These are phyloP conservation scores for Penicillium steckii DNA, from an alignment of 495 filamentous ascomycete genomes.

Conservation along the genomic window DNA sequence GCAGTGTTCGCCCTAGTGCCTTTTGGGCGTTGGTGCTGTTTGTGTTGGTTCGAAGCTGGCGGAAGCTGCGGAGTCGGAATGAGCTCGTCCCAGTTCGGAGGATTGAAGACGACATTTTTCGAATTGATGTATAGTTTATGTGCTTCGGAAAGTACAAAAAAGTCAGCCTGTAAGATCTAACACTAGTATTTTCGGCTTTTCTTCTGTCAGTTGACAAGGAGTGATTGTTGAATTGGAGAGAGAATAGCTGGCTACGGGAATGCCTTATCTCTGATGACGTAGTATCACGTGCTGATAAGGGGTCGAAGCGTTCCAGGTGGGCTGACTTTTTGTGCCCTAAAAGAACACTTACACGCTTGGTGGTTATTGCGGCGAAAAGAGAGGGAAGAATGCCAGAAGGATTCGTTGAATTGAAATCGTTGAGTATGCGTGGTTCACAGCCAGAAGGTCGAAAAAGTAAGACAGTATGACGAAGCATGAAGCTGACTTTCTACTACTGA, in stretches of 20 bases:
- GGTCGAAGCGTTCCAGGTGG: background rate
- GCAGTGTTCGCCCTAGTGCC: background rate
- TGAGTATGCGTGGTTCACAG: no score
- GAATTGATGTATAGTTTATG: no score
- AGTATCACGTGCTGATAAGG: constrained; percentile 11
- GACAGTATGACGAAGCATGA: no score
- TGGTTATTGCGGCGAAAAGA: no score
- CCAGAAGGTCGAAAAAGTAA: no score
- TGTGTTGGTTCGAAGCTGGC: background rate
- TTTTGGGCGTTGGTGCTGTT: background rate
- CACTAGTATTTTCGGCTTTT: background rate
- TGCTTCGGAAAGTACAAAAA: no score
- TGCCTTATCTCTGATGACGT: constrained; percentile 3
- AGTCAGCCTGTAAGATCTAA: background rate
- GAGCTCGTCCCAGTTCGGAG: background rate
- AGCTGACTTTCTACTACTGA: no score
- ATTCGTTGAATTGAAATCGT: no score
- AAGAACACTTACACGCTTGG: no score
- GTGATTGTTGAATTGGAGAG: background rate
- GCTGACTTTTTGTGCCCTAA: background rate
- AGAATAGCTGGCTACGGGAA: background rate
- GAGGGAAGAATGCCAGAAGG: no score
- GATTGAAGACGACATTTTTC: background rate
- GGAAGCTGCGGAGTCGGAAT: constrained; percentile 1
- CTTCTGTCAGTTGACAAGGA: background rate